phyloP scores from a whole-genome alignment of 1,284 basidiomycete species.

The Malassezia dermatis region DNA sequence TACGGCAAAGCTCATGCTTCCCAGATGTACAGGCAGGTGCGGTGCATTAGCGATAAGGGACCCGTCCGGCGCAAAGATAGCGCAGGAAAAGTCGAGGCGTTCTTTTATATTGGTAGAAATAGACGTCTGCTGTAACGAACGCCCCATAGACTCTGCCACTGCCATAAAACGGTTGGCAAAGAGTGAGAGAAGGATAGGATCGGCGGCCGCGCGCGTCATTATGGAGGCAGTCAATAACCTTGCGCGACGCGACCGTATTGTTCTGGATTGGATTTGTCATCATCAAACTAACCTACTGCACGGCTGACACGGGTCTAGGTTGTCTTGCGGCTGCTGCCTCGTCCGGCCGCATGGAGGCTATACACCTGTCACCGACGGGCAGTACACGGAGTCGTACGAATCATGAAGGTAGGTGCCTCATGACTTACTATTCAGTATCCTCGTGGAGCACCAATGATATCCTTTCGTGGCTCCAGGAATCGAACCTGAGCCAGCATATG shows the following conservation, averaged over 20 bases:
- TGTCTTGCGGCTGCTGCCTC: neutral
- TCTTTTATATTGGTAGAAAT: conserved; percentile 87
- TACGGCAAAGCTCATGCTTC: conserved; percentile 58
- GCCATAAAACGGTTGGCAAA: conserved; percentile 88
- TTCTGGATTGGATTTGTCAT: neutral
- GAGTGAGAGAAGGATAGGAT: conserved; percentile 75
- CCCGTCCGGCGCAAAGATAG: conserved; percentile 77
- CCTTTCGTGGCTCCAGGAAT: conserved; percentile 27
- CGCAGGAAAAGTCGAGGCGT: conserved; percentile 73
- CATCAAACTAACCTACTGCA: neutral
- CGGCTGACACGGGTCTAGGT: neutral
- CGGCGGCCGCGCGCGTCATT: conserved; percentile 48
- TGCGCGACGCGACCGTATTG: neutral
- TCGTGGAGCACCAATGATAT: conserved; percentile 25
- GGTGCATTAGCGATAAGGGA: conserved; percentile 84
- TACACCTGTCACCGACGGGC: neutral
- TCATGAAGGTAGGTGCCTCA: neutral
- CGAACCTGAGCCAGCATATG: conserved; percentile 28
- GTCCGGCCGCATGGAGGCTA: neutral
- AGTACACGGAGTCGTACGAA: neutral
- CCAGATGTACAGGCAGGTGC: conserved; percentile 61
- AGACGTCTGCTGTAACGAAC: conserved; percentile 71
- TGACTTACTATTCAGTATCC: conserved; percentile 4
- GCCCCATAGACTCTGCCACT: conserved; percentile 83
- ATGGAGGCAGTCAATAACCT: neutral